Evolutionary conservation across 2,329 filamentous ascomycete species (phyloP).

Genomic region (Ophiostoma angusticollis): DNA sequence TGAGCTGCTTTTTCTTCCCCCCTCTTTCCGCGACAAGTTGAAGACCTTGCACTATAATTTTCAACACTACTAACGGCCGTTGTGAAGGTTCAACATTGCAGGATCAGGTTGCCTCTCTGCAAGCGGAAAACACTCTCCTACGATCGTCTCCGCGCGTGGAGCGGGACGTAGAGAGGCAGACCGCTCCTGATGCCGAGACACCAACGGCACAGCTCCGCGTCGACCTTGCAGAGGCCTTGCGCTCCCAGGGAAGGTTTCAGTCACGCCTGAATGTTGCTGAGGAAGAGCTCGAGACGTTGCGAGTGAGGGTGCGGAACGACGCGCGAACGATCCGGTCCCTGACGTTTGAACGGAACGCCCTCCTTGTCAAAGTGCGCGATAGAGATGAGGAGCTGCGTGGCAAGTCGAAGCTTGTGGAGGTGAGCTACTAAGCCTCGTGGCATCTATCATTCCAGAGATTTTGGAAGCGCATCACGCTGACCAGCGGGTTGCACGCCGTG

Average conservation of each 20-base stretch:
- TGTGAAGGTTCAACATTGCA: conserved; percentile 54
- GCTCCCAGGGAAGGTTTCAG: conserved; percentile 57
- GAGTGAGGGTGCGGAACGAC: conserved; percentile 46
- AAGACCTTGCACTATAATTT: too few species aligned
- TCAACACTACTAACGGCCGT: too few species aligned
- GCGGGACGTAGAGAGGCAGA: conserved; percentile 2
- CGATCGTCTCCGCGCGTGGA: background rate
- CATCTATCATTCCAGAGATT: too few species aligned
- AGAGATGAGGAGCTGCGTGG: conserved; percentile 73
- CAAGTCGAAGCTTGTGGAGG: conserved; percentile 73
- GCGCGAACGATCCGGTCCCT: conserved; percentile 47
- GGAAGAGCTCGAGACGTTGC: conserved; percentile 47
- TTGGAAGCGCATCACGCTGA: background rate
- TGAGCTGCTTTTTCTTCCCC: conserved; percentile 28
- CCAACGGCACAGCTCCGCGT: conserved; percentile 41
- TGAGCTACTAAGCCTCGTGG: too few species aligned
- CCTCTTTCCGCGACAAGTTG: conserved; percentile 22
- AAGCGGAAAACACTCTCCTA: conserved; percentile 37
- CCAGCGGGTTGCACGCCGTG: conserved; percentile 6
- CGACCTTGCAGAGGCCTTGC: conserved; percentile 66
- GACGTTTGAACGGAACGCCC: conserved; percentile 44
- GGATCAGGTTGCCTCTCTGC: conserved; percentile 51
- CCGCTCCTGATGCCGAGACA: conserved; percentile 18
- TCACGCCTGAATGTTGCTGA: conserved; percentile 48
- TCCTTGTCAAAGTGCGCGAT: conserved; percentile 60